Conservation (phyloP, 495 filamentous ascomycete genomes). For the Penicillium simplicissimum region DNA sequence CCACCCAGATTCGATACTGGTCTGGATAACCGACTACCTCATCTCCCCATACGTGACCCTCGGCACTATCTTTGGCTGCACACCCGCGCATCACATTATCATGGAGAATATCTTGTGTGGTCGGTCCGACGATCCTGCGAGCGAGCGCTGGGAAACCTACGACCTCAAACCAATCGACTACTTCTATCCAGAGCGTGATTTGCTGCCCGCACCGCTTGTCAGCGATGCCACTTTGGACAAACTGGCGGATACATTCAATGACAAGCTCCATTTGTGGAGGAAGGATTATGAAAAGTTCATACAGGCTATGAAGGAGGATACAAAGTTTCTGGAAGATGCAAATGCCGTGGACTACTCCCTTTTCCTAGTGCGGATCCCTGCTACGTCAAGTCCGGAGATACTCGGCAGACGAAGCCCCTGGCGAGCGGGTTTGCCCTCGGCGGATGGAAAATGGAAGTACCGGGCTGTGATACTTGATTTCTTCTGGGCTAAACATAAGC, state of each 20-base stretch:
- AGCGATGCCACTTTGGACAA: conserved; percentile 58
- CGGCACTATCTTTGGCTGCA: conserved; percentile 53
- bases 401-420: conserved; percentile 44
- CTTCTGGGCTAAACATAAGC: conserved; percentile 70
- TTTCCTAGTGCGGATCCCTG: conserved; percentile 60
- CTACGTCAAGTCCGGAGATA: conserved; percentile 30
- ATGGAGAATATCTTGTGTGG: conserved; percentile 73
- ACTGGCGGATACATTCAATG: conserved; percentile 63
- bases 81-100: conserved; percentile 66
- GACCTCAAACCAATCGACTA: conserved; percentile 72
- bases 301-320: conserved; percentile 54
- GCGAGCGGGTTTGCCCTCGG: conserved; percentile 56
- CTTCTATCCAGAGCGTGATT: conserved; percentile 70
- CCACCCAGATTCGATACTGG: conserved; percentile 58
- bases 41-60: conserved; percentile 52
- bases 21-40: conserved; percentile 69
- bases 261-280: conserved; percentile 57
- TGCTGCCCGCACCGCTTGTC: conserved; percentile 58
- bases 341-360: conserved; percentile 72
- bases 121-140: conserved; percentile 39
- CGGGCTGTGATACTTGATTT: conserved; percentile 65
- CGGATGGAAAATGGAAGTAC: conserved; percentile 64
- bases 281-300: conserved; percentile 54
- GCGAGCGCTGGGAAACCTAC: conserved; percentile 62
- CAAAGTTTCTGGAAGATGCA: conserved; percentile 54